phyloP scores from a whole-genome alignment of 257 asterid genomes.

The Ocimum tenuiflorum region DNA sequence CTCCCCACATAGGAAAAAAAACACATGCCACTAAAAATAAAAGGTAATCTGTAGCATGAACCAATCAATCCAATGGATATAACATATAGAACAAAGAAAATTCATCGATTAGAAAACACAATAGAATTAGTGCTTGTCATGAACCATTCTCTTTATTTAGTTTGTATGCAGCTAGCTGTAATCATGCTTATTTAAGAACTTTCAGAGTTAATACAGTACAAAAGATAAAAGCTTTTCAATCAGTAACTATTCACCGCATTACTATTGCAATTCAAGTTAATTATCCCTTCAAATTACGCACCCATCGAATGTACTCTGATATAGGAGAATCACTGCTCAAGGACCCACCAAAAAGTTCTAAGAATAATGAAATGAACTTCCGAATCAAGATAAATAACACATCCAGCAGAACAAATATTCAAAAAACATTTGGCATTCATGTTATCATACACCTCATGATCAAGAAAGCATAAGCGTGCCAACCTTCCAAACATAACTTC shows the following conservation, averaged over 20 bases:
- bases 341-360: background rate
- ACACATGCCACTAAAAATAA: too few relatives aligned
- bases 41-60: too few relatives aligned
- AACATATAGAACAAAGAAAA: background rate
- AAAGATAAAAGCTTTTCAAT: background rate
- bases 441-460: constrained; percentile 10
- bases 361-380: background rate
- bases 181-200: background rate
- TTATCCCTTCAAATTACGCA: background rate
- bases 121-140: background rate
- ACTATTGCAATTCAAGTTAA: background rate
- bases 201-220: background rate
- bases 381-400: constrained; percentile 7
- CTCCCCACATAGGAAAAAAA: too few relatives aligned
- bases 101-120: background rate
- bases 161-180: constrained; percentile 5
- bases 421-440: background rate
- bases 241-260: background rate
- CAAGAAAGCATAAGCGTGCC: background rate
- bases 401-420: background rate
- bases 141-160: constrained; percentile 5
- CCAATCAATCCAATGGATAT: background rate
- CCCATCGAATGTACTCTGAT: background rate
- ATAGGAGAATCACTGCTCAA: constrained; percentile 3
- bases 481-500: background rate